Conservation (phyloP, 495 filamentous ascomycete species). For the Alectoria sarmentosa region DNA sequence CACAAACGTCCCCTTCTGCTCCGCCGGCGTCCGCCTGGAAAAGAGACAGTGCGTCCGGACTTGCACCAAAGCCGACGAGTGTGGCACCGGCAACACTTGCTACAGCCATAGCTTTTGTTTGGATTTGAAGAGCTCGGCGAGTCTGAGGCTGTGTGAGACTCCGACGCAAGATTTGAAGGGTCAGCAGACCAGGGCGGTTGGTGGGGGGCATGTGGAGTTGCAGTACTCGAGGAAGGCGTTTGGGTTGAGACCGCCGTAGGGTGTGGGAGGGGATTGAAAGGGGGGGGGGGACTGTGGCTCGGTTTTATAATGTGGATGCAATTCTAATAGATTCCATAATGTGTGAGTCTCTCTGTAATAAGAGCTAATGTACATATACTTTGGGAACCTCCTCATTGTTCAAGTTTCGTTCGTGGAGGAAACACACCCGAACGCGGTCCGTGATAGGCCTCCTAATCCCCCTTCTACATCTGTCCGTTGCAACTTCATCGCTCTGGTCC, state of each 20-base stretch:
- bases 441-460: too few species aligned
- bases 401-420: too few species aligned
- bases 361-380: too few species aligned
- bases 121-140: neutral
- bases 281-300: too few species aligned
- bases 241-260: neutral
- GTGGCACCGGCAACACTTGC: neutral
- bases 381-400: too few species aligned
- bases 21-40: neutral
- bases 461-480: too few species aligned
- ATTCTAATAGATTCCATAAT: neutral
- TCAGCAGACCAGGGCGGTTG: constrained; percentile 14
- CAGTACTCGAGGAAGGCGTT: neutral
- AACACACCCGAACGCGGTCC: too few species aligned
- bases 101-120: neutral
- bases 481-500: too few species aligned
- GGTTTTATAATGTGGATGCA: neutral
- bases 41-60: neutral
- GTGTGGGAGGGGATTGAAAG: too few species aligned
- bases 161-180: neutral
- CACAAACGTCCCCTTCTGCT: constrained; percentile 2
- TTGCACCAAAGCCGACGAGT: neutral
- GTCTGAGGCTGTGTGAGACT: neutral
- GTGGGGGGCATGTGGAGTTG: neutral
- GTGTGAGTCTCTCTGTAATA: too few species aligned